phyloP scores from a whole-genome alignment of 208 protist genomes.

The Crithidia fasciculata region DNA sequence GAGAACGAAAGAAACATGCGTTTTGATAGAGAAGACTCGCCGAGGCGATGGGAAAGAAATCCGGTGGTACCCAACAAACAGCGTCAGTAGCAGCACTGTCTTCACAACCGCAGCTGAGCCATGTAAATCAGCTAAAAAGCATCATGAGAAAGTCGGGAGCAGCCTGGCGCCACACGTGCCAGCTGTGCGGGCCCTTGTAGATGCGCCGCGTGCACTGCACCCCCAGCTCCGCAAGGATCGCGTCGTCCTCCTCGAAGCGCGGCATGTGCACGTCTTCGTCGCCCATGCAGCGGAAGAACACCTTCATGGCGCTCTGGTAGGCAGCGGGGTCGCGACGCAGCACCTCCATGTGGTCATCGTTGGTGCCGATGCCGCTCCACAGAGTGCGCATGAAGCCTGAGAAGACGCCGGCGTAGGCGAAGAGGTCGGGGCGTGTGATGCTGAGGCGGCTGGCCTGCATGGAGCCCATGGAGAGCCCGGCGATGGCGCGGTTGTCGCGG shows the following conservation, averaged over 20 bases:
- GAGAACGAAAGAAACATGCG: too few relatives aligned
- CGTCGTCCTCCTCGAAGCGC: constrained; percentile 35
- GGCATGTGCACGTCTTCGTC: constrained; percentile 20
- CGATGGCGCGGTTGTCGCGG: constrained; percentile 37
- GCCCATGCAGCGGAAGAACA: constrained; percentile 40
- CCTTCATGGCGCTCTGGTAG: constrained; percentile 29
- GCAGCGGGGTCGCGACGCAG: constrained; percentile 15
- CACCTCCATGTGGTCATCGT: constrained; percentile 31
- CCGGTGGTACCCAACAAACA: too few relatives aligned
- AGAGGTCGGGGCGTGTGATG: constrained; percentile 36
- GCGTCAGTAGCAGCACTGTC: too few relatives aligned
- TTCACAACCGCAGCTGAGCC: too few relatives aligned
- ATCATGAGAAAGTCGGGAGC: constrained; percentile 31
- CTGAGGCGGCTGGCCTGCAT: constrained; percentile 38
- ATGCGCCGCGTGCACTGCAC: constrained; percentile 31
- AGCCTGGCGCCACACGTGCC: constrained; percentile 43
- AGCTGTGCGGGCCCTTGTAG: constrained; percentile 39
- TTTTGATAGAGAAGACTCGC: too few relatives aligned
- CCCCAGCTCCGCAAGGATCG: constrained; percentile 31
- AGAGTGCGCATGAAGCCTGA: constrained; percentile 36
- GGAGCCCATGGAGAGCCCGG: constrained; percentile 42
- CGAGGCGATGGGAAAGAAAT: too few relatives aligned
- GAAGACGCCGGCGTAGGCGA: constrained; percentile 40
- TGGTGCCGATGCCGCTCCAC: constrained; percentile 18
- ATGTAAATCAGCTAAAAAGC: constrained; percentile 10